Base-by-base conservation (phyloP, 2,329 filamentous ascomycete genomes). In the Claviceps arundinis region DNA sequence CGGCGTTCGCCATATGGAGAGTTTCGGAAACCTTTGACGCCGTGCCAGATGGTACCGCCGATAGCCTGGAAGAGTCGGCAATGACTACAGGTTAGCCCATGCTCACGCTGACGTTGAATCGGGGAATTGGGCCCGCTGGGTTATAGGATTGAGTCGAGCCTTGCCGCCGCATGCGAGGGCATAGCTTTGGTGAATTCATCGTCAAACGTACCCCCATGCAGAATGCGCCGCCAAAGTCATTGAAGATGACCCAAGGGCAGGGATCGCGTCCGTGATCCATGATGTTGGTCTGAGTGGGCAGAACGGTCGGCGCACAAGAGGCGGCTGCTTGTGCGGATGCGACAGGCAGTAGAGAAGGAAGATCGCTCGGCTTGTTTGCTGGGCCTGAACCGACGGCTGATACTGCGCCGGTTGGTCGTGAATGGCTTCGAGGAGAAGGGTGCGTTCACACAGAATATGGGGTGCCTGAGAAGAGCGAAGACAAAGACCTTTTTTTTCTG, bases 181-280 rank as follows among this genome's bases (percentile, higher is more conserved):
- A 37, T 34, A 42, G 47, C 47, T 22, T 17, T 24, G 16, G 4
- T 6, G 14, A 19, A 42, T 50, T 37, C 57, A 51, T 45, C 22
- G 37, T 34, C 8, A 47, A 50, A 62, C 87, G 59, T 86, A 93
- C 89, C 62, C 91, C 91, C 91, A 96, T 97, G 66, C 81, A 84
- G 65, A 97, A 96, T 53, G 91, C 93, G 72, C 93, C 93, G 57
- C 93, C 93, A 68, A 97, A 97, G 74, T 98, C 93, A 72, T 90
- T 95, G 60, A 97, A 79, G 59, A 93, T 87, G 65, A 97, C 90
- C 84, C 85, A 97, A 52, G 93, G 93, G 73, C 93, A 97, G 57
- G 93, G 93, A 72, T 97, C 93, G 74, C 93, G 81, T 58, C 87
- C 86, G 77, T 97, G 93, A 82, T 98, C 91, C 86, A 95, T 93